Percentiles rank a stretch among this genome's conserved stretches.
These are phyloP conservation scores for Aspergillus tanneri DNA, from an alignment of 2,329 filamentous ascomycete genomes.

Conservation along the genomic window DNA sequence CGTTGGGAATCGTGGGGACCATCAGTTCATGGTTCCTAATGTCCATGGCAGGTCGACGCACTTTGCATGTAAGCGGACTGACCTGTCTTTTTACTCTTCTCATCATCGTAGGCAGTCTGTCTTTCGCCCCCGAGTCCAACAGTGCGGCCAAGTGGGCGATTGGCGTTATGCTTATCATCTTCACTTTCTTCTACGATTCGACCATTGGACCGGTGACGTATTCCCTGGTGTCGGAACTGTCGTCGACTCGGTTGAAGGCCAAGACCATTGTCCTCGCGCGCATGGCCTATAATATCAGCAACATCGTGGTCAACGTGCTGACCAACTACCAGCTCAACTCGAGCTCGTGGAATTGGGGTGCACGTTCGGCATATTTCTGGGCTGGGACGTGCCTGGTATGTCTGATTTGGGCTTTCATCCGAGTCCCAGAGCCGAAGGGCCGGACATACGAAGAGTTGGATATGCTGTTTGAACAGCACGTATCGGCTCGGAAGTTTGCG, in stretches of 20 bases:
- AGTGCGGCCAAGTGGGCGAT: conserved; percentile 37
- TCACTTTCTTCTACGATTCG: conserved; percentile 56
- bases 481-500: conserved; percentile 42
- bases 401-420: conserved; percentile 45
- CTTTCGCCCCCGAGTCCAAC: conserved; percentile 25
- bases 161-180: conserved; percentile 53
- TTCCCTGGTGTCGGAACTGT: conserved; percentile 54
- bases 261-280: conserved; percentile 57
- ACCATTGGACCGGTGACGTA: conserved; percentile 57
- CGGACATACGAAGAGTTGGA: conserved; percentile 34
- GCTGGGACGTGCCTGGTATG: conserved; percentile 36
- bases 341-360: conserved; percentile 39
- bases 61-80: conserved; percentile 36
- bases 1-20: conserved; percentile 56
- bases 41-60: conserved; percentile 40
- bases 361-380: conserved; percentile 45
- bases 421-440: conserved; percentile 35
- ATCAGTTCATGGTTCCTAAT: conserved; percentile 53
- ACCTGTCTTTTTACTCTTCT: conserved; percentile 28
- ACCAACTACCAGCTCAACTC: conserved; percentile 44
- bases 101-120: conserved; percentile 29
- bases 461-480: conserved; percentile 40
- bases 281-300: conserved; percentile 50
- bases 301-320: conserved; percentile 61
- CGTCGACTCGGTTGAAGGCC: conserved; percentile 54